Percentiles rank a stretch among this genome's conserved stretches.
Conservation (phyloP, 108 stramenopile genomes). For the Pseudonitzschia multiseries region DNA sequence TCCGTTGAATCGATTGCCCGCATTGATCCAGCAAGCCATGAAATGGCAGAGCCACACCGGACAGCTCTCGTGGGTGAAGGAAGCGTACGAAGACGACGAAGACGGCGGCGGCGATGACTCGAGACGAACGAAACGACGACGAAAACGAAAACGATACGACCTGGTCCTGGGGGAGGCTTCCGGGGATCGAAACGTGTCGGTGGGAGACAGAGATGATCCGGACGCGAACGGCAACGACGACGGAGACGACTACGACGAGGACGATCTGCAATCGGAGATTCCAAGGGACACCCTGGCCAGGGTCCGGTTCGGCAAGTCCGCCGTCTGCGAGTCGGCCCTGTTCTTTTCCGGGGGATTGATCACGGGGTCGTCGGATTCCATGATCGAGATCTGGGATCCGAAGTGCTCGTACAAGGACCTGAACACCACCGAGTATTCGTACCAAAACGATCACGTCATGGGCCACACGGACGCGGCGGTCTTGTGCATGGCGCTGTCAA, state of each 20-base stretch:
- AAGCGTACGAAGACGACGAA: constrained; percentile 43
- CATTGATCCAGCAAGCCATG: constrained; percentile 89
- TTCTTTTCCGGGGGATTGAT: constrained; percentile 73
- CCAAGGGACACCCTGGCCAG: constrained; percentile 21
- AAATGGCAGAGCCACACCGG: constrained; percentile 87
- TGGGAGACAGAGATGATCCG: constrained; percentile 15
- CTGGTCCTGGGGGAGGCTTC: constrained; percentile 65
- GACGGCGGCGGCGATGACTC: constrained; percentile 20
- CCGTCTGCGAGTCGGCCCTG: constrained; percentile 63
- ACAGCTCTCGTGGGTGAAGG: constrained; percentile 49
- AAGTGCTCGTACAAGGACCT: constrained; percentile 49
- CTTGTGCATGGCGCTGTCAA: constrained; percentile 73
- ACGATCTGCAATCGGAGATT: constrained; percentile 17
- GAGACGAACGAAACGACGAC: constrained; percentile 30
- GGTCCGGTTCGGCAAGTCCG: constrained; percentile 86
- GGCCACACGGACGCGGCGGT: constrained; percentile 69
- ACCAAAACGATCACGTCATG: constrained; percentile 88
- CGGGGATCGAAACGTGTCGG: constrained; percentile 34
- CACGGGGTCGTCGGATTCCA: constrained; percentile 90
- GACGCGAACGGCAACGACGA: neutral
- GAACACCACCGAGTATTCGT: constrained; percentile 56
- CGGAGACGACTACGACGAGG: constrained; percentile 28
- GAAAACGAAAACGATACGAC: constrained; percentile 60
- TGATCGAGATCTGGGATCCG: constrained; percentile 94
- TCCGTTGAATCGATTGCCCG: constrained; percentile 68